Conservation (phyloP, 805 yeast species). For the Ogataea dorogensis region DNA sequence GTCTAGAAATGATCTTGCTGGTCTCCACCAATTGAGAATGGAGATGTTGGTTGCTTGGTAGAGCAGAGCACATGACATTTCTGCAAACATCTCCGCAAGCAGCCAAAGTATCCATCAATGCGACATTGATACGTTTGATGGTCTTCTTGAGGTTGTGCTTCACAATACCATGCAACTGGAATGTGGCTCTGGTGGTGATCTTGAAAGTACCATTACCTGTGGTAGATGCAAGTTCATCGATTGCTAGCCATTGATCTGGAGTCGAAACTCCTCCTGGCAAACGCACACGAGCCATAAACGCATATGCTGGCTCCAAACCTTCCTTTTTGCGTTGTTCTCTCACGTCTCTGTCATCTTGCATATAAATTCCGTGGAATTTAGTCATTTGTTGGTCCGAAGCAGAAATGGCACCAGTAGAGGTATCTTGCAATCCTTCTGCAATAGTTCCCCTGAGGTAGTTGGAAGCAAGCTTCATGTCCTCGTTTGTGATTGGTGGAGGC, state of each 20-base stretch:
- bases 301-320: conserved; percentile 92
- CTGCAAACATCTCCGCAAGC: conserved; percentile 99
- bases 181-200: conserved; percentile 94
- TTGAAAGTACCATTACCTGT: conserved; percentile 93
- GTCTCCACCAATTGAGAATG: conserved; percentile 69
- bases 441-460: conserved; percentile 91
- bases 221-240: conserved; percentile 76
- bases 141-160: conserved; percentile 87
- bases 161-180: conserved; percentile 92
- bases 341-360: conserved; percentile 97
- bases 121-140: conserved; percentile 88
- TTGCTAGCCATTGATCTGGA: conserved; percentile 83
- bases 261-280: conserved; percentile 90
- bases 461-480: conserved; percentile 88
- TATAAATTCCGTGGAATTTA: conserved; percentile 95
- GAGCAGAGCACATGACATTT: conserved; percentile 90
- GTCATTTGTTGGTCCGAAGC: conserved; percentile 92
- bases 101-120: conserved; percentile 89
- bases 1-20: conserved; percentile 70
- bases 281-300: conserved; percentile 96
- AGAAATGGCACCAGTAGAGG: conserved; percentile 84
- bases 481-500: conserved; percentile 86
- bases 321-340: conserved; percentile 89
- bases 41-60: conserved; percentile 79
- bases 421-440: conserved; percentile 78